phyloP scores from a whole-genome alignment of 73 alveolate species.

The Paramecium biaurelia region DNA sequence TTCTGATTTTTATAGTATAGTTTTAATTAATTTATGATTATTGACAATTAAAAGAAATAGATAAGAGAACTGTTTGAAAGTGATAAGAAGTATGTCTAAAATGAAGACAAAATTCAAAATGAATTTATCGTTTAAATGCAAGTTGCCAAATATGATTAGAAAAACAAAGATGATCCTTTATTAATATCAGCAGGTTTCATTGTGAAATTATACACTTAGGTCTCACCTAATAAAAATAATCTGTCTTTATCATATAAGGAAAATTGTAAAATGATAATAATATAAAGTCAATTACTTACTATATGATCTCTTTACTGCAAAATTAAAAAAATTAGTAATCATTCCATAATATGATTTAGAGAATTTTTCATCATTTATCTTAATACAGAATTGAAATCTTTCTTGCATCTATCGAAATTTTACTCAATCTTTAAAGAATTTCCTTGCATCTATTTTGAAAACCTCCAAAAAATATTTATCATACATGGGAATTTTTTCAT shows the following conservation, averaged over 20 bases:
- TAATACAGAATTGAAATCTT: conserved; percentile 1
- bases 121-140: background rate
- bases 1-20: conserved; percentile 11
- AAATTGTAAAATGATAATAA: background rate
- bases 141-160: background rate
- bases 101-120: background rate
- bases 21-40: background rate
- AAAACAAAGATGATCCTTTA: background rate
- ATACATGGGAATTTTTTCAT: conserved; percentile 24
- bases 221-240: background rate
- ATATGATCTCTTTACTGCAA: background rate
- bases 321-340: conserved; percentile 2
- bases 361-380: background rate
- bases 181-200: background rate
- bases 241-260: background rate
- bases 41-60: background rate
- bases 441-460: background rate
- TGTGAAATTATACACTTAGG: background rate
- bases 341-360: background rate
- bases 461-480: background rate
- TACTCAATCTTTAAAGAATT: background rate
- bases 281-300: background rate
- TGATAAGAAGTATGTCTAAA: background rate
- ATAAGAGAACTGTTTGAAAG: background rate
- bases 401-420: background rate